A percentile compares a stretch with the other conserved stretches of the same genome.
phyloP scores from a whole-genome alignment of 345 rosid species.

The Pelargonium nanum region DNA sequence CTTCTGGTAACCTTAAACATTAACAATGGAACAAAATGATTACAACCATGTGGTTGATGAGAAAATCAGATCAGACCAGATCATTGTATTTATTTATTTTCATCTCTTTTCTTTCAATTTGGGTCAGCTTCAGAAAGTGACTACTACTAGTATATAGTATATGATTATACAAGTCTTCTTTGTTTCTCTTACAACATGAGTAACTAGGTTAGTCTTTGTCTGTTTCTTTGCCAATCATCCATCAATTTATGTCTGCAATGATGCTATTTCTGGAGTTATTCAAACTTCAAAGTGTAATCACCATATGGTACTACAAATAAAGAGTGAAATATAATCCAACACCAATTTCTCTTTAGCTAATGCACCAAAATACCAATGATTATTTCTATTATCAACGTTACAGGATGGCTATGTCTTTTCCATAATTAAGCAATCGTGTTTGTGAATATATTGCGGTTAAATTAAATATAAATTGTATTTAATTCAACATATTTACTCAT shows the following conservation, averaged over 20 bases:
- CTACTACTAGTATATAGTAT: not conserved
- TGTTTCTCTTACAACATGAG: not conserved
- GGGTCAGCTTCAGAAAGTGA: constrained; percentile 1
- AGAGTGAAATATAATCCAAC: too few relatives aligned
- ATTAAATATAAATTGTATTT: too few relatives aligned
- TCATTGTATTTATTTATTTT: not conserved
- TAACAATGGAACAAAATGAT: too few relatives aligned
- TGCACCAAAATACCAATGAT: not conserved
- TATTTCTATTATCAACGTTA: constrained; percentile 18
- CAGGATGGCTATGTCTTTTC: constrained; percentile 17
- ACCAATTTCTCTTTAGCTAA: too few relatives aligned
- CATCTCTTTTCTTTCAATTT: not conserved
- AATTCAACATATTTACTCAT: too few relatives aligned
- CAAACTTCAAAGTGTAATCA: too few relatives aligned
- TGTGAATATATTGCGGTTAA: too few relatives aligned
- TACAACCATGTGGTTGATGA: not conserved
- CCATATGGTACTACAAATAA: too few relatives aligned
- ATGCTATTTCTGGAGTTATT: not conserved
- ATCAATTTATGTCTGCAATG: not conserved
- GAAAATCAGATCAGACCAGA: not conserved
- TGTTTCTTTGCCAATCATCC: not conserved
- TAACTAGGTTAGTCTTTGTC: not conserved
- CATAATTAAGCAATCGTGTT: too few relatives aligned
- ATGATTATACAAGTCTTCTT: not conserved
- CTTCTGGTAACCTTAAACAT: too few relatives aligned